Evolutionary conservation across 2,329 filamentous ascomycete species (phyloP), one percentile per base, ranked within the genome.

Genomic region (Coleophoma crateriformis): DNA sequence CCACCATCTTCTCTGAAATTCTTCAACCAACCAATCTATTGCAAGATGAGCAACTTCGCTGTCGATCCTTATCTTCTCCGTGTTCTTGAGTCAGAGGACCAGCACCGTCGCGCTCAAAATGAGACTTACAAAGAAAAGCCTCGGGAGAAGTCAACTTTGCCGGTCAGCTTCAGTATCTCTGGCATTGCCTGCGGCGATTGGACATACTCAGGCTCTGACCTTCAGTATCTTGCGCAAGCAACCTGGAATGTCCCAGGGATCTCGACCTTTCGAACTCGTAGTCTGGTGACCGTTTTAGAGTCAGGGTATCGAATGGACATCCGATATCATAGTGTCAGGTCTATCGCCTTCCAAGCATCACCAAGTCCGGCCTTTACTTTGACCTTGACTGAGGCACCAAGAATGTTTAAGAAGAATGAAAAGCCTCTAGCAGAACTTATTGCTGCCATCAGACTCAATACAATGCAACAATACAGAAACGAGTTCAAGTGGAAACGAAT

Each of bases 331-430:
- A 54, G 46, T 19, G 56, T 51, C 22, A 38, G 49, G 34, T 47
- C 35, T 19, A 68, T 70, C 17, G 75, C 68, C 2, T 72, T 81
- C 33, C 54, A 74, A 27, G 72, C 63, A 61, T 62, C 33, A 33
- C 59, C 17, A 45, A 68, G 53, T 48, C 65, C 52, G 3, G 65
- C 68, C 0, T 58, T 82, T 14, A 76, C 73, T 0, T 56, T 84
- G 3, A 76, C 79, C 0, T 71, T 85, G 8, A 67, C 60, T 17
- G 71, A 76, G 32, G 70, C 78, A 1, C 79, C 79, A 0, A 68
- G 69, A 1, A 74, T 80, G 46, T 80, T 78, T 33, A 38, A 59
- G 14, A 52, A 50, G 22, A 54, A 53, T n/a, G n/a, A 10, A 1
- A 34, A 50, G 19, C 47, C 56, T 60, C 15, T 51, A 34, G 33